Conservation (phyloP, 257 asterid species). For the Scutellaria minor region DNA sequence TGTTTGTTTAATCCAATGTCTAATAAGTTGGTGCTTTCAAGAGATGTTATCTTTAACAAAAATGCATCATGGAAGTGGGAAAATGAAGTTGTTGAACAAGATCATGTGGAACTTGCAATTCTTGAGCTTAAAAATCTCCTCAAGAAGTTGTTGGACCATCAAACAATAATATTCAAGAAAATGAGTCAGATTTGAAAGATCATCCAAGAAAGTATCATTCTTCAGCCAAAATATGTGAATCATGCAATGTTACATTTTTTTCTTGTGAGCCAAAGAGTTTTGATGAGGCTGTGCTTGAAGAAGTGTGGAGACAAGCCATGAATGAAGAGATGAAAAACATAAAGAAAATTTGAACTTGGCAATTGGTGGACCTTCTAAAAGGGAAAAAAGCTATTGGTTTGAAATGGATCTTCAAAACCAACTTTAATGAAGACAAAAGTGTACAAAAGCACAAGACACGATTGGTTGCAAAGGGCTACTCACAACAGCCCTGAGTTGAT, state of each 20-base stretch:
- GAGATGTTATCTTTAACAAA: slow-evolving; percentile 22
- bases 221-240: neutral
- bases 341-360: slow-evolving; percentile 31
- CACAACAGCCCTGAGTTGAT: neutral
- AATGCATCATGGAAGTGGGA: neutral
- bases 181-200: neutral
- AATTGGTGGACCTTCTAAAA: slow-evolving; percentile 1
- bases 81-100: neutral
- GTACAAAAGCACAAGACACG: slow-evolving; percentile 3
- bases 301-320: slow-evolving; percentile 21
- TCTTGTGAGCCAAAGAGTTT: neutral
- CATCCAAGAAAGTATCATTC: neutral
- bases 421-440: slow-evolving; percentile 2
- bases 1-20: slow-evolving; percentile 4
- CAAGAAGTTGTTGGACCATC: neutral
- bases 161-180: neutral
- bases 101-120: neutral
- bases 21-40: slow-evolving; percentile 15
- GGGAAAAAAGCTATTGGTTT: neutral
- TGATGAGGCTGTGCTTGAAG: neutral
- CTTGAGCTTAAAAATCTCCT: neutral
- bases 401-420: slow-evolving; percentile 11
- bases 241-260: slow-evolving; percentile 11
- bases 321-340: slow-evolving; percentile 19
- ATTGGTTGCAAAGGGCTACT: slow-evolving; percentile 8